phyloP scores from a whole-genome alignment of 306 rosid genomes.

The Leucaena leucocephala region DNA sequence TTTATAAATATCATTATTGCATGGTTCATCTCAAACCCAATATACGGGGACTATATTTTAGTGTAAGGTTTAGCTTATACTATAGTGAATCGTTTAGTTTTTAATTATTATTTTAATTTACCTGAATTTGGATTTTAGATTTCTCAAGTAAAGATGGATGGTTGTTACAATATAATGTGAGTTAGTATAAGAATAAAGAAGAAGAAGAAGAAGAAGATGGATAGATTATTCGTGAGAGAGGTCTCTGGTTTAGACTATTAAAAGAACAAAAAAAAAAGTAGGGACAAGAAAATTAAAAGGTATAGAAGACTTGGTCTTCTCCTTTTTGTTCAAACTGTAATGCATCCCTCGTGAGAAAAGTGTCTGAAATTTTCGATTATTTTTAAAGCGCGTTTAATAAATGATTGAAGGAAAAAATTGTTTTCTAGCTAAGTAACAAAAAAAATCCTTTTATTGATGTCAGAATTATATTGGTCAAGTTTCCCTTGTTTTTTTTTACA shows the following conservation, averaged over 20 bases:
- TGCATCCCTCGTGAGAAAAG: background rate
- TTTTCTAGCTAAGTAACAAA: too few species aligned
- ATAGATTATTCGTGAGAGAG: too few species aligned
- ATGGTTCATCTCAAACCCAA: background rate
- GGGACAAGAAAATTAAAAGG: background rate
- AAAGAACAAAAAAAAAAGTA: too few species aligned
- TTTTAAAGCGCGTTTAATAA: background rate
- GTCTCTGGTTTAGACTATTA: too few species aligned
- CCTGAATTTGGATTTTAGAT: background rate
- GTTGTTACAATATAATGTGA: background rate
- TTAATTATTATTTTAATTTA: background rate
- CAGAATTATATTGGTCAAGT: too few species aligned
- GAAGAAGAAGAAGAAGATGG: background rate
- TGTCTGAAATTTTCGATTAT: background rate
- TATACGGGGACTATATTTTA: background rate
- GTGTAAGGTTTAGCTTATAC: background rate
- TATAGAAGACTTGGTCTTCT: background rate
- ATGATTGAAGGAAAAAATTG: too few species aligned
- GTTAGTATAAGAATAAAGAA: too few species aligned
- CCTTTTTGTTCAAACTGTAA: background rate
- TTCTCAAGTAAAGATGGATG: background rate
- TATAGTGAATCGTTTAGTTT: background rate
- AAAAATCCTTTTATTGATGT: too few species aligned
- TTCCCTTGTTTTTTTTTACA: too few species aligned
- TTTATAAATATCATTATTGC: too few species aligned